Evolutionary conservation across 2,329 filamentous ascomycete species (phyloP), one percentile per base, ranked within the genome.

Genomic region (Beauveria scarabaeidicola): DNA sequence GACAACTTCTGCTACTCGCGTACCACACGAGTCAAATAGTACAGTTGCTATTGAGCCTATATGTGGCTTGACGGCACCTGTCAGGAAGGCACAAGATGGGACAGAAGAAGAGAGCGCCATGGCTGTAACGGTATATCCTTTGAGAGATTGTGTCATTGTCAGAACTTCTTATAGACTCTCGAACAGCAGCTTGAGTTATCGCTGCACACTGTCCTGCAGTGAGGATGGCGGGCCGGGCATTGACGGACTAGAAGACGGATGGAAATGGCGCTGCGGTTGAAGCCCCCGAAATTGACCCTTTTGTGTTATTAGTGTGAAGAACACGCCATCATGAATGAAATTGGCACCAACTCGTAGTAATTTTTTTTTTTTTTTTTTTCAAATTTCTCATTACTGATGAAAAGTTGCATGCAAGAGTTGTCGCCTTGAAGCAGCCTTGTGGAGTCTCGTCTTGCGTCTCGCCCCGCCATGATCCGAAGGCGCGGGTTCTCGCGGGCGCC

Each of bases 221-320:
- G 44, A 41, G 38, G 58, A 56, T 10, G 52, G 58, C 17, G 57
- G 46, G 36, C 41, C 58, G 9, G 52, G 52, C 23, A 41, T 60
- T 17, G 43, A 21, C 23, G 51, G 52, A 3, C 21, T 60, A n/a
- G 51, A 55, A 23, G 58, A 60, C 11, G 58, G 58, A 11, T 60
- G 58, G 58, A 60, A 56, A 43, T 60, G 58, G 58, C 52, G 40
- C 43, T 60, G 58, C 19, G 17, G n/a, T 13, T 60, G 44, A 56
- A 25, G 13, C 11, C 19, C 9, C 13, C 2, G 15, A 53, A 27
- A n/a, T 9, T 54, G 19, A 40, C 6, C 25, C 13, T 17, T 17
- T 52, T 25, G 27, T 46, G n/a, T 32, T 23, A 52, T 38, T n/a
- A 43, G 23, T 21, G 13, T 41, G 32, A 41, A 41, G 13, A 8